A percentile compares a stretch with the other conserved stretches of the same genome.
Conservation (phyloP, 1,139 yeast species). For the Debaryomyces robertsiae region DNA sequence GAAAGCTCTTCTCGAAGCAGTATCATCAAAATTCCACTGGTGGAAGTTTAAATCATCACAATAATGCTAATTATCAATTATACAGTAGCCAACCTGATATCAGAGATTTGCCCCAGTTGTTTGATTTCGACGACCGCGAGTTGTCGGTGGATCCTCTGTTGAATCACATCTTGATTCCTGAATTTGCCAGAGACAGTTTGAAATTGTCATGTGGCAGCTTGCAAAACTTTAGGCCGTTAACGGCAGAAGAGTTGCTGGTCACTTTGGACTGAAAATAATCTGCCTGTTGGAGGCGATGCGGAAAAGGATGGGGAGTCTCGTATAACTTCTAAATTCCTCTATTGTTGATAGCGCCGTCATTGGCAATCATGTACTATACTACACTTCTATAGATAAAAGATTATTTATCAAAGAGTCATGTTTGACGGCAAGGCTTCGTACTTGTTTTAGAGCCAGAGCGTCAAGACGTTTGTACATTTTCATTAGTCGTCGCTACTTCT, state of each 20-base stretch:
- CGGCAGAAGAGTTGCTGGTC: slow-evolving; percentile 37
- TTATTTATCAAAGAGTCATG: background rate
- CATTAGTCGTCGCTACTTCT: background rate
- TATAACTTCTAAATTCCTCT: slow-evolving; percentile 4
- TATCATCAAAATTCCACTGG: slow-evolving; percentile 23
- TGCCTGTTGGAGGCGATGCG: too few relatives aligned
- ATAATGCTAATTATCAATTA: slow-evolving; percentile 40
- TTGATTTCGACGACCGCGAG: slow-evolving; percentile 54
- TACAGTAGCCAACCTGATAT: slow-evolving; percentile 45
- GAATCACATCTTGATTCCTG: slow-evolving; percentile 41
- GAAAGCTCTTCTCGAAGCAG: slow-evolving; percentile 49
- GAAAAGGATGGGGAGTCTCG: background rate
- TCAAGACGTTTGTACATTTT: background rate
- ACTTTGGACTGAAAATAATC: slow-evolving; percentile 31
- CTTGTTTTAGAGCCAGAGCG: too few relatives aligned
- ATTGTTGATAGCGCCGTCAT: slow-evolving; percentile 2
- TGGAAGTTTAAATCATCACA: slow-evolving; percentile 16
- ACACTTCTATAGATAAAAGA: slow-evolving; percentile 6
- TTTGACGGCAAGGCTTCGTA: too few relatives aligned
- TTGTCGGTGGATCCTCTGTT: slow-evolving; percentile 42
- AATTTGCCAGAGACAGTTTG: slow-evolving; percentile 38
- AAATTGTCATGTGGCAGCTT: slow-evolving; percentile 29
- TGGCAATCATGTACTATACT: slow-evolving; percentile 6
- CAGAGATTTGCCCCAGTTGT: slow-evolving; percentile 47
- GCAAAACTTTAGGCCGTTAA: slow-evolving; percentile 38